phyloP scores from a whole-genome alignment of 176 grass and related monocot species.

The Rhipidocladum racemiflorum region DNA sequence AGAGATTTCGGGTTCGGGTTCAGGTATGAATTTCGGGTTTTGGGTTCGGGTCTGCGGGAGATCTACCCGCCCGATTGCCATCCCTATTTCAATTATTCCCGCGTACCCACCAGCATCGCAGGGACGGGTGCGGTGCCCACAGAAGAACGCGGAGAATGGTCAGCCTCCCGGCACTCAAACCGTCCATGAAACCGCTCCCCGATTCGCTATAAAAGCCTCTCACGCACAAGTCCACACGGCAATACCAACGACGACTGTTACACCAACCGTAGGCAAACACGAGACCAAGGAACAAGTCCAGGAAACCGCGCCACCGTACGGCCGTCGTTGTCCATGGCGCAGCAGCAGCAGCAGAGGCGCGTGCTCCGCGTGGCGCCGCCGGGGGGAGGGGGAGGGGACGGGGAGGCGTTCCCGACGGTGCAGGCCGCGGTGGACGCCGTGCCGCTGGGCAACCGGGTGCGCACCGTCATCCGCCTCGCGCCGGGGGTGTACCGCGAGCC shows the following conservation, averaged over 20 bases:
- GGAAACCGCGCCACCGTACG: background rate
- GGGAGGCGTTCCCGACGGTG: constrained; percentile 53
- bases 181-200: no score
- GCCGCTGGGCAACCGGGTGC: constrained; percentile 68
- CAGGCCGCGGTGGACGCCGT: constrained; percentile 89
- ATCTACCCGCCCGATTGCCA: no score
- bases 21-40: no score
- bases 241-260: background rate
- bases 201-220: no score
- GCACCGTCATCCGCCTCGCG: constrained; percentile 69
- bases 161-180: no score
- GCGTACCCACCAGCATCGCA: no score
- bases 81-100: no score
- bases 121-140: no score
- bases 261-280: background rate
- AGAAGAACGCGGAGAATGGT: no score
- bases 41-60: no score
- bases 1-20: no score
- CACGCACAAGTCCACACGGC: background rate
- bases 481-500: constrained; percentile 75
- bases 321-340: constrained; percentile 29
- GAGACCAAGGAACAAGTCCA: background rate
- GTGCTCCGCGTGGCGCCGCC: constrained; percentile 61
- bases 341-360: constrained; percentile 18
- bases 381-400: constrained; percentile 20